Conservation (phyloP, 306 rosid species). For the Trifolium repens region DNA sequence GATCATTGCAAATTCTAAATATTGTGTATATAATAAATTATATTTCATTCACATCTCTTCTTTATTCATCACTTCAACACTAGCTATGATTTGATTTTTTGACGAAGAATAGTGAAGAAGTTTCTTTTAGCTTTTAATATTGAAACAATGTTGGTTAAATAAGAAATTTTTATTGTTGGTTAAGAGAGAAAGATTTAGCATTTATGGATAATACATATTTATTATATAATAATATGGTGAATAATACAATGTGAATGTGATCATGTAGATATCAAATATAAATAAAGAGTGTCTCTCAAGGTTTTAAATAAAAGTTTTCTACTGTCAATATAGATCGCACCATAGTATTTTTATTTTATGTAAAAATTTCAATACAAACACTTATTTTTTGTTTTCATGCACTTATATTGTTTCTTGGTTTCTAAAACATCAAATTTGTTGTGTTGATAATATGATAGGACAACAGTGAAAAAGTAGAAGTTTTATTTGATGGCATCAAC, state of each 20-base stretch:
- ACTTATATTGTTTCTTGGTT: background rate
- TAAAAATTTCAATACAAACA: no score
- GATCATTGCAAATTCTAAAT: conserved; percentile 21
- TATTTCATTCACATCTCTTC: conserved; percentile 26
- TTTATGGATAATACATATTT: conserved; percentile 16
- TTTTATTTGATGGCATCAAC: conserved; percentile 58
- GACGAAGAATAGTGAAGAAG: conserved; percentile 30
- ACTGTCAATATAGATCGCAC: no score
- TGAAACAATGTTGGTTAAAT: conserved; percentile 41
- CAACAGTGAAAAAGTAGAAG: conserved; percentile 25
- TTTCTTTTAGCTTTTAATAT: conserved; percentile 9
- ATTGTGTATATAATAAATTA: conserved; percentile 1
- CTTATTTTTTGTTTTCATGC: no score
- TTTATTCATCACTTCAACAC: conserved; percentile 3
- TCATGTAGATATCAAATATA: background rate
- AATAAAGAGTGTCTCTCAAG: no score
- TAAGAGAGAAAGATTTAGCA: conserved; percentile 7
- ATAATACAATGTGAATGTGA: background rate
- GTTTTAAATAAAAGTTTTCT: no score
- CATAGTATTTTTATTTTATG: no score
- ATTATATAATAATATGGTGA: background rate
- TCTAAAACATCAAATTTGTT: conserved; percentile 4
- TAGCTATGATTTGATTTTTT: conserved; percentile 36
- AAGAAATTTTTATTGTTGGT: conserved; percentile 14
- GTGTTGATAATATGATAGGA: conserved; percentile 15